Evolutionary conservation across 2,329 filamentous ascomycete species (phyloP).

Genomic region (Cryphonectria nitschkei): DNA sequence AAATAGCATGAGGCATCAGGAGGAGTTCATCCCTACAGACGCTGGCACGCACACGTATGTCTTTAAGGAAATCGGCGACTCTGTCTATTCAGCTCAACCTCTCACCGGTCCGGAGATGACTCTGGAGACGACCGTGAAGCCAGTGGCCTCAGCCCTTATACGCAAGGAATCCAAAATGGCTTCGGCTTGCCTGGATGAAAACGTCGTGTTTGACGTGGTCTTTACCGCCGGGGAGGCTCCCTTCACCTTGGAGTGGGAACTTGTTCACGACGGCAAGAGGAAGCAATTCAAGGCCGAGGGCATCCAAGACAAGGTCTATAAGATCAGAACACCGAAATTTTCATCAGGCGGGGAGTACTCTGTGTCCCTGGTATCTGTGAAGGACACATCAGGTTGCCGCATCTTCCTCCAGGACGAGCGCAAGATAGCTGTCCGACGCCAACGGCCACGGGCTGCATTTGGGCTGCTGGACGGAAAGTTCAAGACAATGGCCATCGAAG

Average conservation of each 20-base stretch:
- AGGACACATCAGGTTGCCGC: slow-evolving; percentile 85
- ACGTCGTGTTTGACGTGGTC: slow-evolving; percentile 71
- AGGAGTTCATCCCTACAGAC: slow-evolving; percentile 79
- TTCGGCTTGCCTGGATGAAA: slow-evolving; percentile 81
- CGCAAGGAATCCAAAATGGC: slow-evolving; percentile 56
- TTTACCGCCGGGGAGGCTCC: slow-evolving; percentile 80
- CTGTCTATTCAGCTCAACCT: slow-evolving; percentile 72
- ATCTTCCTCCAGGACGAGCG: slow-evolving; percentile 82
- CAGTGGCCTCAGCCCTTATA: slow-evolving; percentile 81
- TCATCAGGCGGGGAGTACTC: slow-evolving; percentile 87
- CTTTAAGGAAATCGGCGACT: slow-evolving; percentile 80
- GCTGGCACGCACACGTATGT: slow-evolving; percentile 87
- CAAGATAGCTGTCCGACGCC: slow-evolving; percentile 84
- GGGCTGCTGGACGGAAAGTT: slow-evolving; percentile 82
- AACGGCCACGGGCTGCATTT: slow-evolving; percentile 85
- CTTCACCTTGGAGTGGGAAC: slow-evolving; percentile 88
- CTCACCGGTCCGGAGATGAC: slow-evolving; percentile 64
- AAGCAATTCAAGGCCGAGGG: slow-evolving; percentile 67
- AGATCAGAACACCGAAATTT: slow-evolving; percentile 75
- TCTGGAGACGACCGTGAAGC: slow-evolving; percentile 89
- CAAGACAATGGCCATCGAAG: slow-evolving; percentile 75
- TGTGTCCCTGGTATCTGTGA: slow-evolving; percentile 81
- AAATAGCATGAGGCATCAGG: slow-evolving; percentile 76
- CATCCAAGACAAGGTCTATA: slow-evolving; percentile 66
- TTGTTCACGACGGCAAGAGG: slow-evolving; percentile 86